Percentiles rank a stretch among this genome's conserved stretches.
phyloP scores from a whole-genome alignment of 164 flowering plant species.

The Dillenia suffruticosa region DNA sequence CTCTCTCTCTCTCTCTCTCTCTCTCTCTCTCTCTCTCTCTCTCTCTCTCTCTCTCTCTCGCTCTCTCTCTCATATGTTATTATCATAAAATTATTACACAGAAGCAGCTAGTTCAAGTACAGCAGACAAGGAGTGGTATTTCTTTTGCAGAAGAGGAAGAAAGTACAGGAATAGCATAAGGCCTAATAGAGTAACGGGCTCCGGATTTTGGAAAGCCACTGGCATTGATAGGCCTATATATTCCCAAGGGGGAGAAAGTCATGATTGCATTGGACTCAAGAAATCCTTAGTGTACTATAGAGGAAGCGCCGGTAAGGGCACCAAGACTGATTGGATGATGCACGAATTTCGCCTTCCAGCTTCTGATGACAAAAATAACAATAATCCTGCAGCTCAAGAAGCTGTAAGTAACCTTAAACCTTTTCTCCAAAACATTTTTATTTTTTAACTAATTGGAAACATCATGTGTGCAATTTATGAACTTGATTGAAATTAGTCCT shows the following conservation, averaged over 20 bases:
- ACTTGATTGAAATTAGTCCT: no score
- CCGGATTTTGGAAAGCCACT: constrained; percentile 98
- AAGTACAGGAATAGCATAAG: constrained; percentile 88
- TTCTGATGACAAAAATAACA: constrained; percentile 8
- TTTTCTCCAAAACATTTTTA: neutral
- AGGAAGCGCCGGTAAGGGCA: constrained; percentile 92
- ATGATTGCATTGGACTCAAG: constrained; percentile 72
- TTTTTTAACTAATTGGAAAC: neutral
- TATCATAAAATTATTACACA: no score
- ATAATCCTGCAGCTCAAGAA: constrained; percentile 30
- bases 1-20: no score
- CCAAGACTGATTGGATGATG: constrained; percentile 99
- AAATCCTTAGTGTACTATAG: constrained; percentile 86
- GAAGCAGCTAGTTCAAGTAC: constrained; percentile 30
- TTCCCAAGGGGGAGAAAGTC: constrained; percentile 24
- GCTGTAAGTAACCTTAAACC: constrained; percentile 32
- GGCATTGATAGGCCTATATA: constrained; percentile 82
- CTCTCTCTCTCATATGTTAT: no score
- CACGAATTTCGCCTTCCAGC: constrained; percentile 94
- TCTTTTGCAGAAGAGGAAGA: constrained; percentile 86
- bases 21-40: no score
- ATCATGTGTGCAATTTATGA: no score
- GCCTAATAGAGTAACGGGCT: constrained; percentile 89
- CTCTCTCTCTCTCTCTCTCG: no score
- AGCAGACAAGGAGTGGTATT: constrained; percentile 73